phyloP scores from a whole-genome alignment of 2,329 filamentous ascomycete genomes.

The Sphaerulina populicola region DNA sequence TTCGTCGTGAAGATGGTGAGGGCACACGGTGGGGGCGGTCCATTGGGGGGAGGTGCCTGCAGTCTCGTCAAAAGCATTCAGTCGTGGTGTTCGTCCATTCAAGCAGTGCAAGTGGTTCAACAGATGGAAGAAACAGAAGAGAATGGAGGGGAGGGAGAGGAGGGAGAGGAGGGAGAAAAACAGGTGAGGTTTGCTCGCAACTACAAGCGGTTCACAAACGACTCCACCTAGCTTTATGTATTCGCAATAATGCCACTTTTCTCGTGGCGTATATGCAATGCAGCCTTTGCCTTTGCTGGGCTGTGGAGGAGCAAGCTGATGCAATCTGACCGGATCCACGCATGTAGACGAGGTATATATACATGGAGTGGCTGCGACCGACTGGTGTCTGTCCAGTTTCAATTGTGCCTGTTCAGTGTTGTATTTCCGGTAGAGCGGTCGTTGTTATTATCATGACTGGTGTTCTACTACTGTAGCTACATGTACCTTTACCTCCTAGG shows the following conservation, averaged over 20 bases:
- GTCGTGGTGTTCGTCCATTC: not conserved
- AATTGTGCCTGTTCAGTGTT: not conserved
- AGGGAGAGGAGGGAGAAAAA: not conserved
- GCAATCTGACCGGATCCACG: not conserved
- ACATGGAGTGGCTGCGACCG: not conserved
- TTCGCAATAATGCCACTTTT: not conserved
- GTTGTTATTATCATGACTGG: not conserved
- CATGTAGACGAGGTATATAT: too few relatives aligned
- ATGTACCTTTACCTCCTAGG: too few relatives aligned
- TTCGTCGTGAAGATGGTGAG: conserved; percentile 9
- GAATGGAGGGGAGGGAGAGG: not conserved
- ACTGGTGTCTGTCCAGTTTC: not conserved
- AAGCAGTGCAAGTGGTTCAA: not conserved
- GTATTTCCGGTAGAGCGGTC: not conserved
- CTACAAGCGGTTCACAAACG: not conserved
- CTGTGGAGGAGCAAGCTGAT: not conserved
- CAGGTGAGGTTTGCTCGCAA: not conserved
- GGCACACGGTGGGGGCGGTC: conserved; percentile 11
- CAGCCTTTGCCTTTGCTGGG: not conserved
- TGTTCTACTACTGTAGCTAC: too few relatives aligned
- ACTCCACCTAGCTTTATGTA: conserved; percentile 6
- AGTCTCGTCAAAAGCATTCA: conserved; percentile 4
- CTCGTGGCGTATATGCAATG: not conserved
- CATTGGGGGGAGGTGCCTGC: conserved; percentile 4
- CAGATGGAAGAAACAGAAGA: not conserved